These are phyloP conservation scores for Clarireedia hainanense DNA, from an alignment of 2,329 filamentous ascomycete species.

Conservation along the genomic window DNA sequence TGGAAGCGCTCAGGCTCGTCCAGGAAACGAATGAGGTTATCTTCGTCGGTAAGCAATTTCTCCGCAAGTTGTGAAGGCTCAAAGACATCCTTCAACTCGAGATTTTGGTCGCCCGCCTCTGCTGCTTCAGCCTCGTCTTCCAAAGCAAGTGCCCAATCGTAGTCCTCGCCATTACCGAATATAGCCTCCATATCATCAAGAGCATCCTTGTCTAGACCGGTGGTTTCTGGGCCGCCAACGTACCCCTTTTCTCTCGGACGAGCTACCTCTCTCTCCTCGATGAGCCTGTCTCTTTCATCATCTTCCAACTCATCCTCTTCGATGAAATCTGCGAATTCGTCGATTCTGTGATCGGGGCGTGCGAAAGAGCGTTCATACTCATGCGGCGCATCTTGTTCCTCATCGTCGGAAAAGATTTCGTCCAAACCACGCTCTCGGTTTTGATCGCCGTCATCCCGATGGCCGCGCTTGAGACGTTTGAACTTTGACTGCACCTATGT, in stretches of 20 bases:
- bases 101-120: slow-evolving; percentile 68
- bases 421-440: slow-evolving; percentile 66
- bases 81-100: slow-evolving; percentile 96
- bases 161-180: slow-evolving; percentile 92
- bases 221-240: slow-evolving; percentile 65
- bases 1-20: slow-evolving; percentile 95
- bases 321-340: slow-evolving; percentile 93
- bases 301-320: slow-evolving; percentile 91
- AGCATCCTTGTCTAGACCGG: slow-evolving; percentile 83
- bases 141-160: slow-evolving; percentile 85
- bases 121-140: slow-evolving; percentile 81
- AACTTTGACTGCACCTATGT: slow-evolving; percentile 63
- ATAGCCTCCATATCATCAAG: slow-evolving; percentile 94
- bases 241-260: slow-evolving; percentile 65
- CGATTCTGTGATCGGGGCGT: slow-evolving; percentile 47
- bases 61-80: slow-evolving; percentile 92
- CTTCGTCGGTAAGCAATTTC: slow-evolving; percentile 89
- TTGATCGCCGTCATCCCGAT: slow-evolving; percentile 64
- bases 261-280: slow-evolving; percentile 83
- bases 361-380: slow-evolving; percentile 33
- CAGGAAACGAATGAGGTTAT: slow-evolving; percentile 79
- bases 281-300: slow-evolving; percentile 70
- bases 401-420: slow-evolving; percentile 93
- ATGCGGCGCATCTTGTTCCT: slow-evolving; percentile 59
- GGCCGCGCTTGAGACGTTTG: slow-evolving; percentile 92